These are phyloP conservation scores for Kodamaea derodonti DNA, from an alignment of 1,139 yeast species.

Conservation along the genomic window DNA sequence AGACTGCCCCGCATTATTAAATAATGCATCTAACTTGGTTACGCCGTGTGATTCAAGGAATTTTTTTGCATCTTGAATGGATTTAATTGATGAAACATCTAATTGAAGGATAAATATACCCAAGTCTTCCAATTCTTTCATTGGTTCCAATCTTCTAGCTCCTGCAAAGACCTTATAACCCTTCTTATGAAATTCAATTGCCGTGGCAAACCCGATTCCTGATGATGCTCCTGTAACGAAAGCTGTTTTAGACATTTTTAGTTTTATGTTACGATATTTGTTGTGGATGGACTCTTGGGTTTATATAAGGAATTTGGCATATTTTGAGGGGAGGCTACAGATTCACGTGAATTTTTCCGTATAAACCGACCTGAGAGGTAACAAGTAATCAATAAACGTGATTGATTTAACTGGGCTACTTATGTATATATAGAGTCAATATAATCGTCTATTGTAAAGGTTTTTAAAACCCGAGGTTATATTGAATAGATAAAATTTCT, in stretches of 20 bases:
- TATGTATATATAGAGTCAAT: no score
- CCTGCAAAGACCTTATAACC: constrained; percentile 70
- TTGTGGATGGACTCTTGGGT: no score
- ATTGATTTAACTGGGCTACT: no score
- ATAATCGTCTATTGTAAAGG: no score
- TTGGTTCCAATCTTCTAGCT: constrained; percentile 64
- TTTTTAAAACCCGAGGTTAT: no score
- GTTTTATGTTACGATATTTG: no score
- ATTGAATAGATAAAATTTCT: no score
- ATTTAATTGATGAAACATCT: constrained; percentile 53
- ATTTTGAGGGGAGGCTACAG: no score
- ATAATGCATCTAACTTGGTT: constrained; percentile 50
- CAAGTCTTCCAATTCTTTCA: constrained; percentile 48
- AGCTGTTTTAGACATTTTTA: constrained; percentile 2
- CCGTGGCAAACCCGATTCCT: constrained; percentile 71
- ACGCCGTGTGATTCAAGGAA: constrained; percentile 25
- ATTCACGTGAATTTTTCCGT: no score
- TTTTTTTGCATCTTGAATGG: constrained; percentile 44
- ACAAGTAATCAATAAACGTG: no score
- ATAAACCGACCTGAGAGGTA: no score
- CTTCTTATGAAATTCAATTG: constrained; percentile 58
- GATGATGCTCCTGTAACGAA: constrained; percentile 79
- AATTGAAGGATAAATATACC: constrained; percentile 33
- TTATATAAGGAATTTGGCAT: no score
- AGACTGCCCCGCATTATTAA: constrained; percentile 64